A percentile compares a stretch with the other conserved stretches of the same genome.
Evolutionary conservation across 2,329 filamentous ascomycete genomes (phyloP).

Genomic region (Cordyceps pruinosa): DNA sequence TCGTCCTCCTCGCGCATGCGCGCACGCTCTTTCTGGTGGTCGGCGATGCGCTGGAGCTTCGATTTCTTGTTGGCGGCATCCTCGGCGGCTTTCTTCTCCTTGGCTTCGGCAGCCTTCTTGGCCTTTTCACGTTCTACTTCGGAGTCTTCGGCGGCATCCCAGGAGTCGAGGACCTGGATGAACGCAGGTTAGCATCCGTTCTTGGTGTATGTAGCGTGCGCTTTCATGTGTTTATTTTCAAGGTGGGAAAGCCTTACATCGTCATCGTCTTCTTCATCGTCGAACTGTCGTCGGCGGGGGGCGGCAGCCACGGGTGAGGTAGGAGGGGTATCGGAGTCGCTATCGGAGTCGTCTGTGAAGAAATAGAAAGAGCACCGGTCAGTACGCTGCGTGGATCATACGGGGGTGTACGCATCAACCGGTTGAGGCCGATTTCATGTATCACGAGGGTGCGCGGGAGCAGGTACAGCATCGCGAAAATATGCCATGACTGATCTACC

Average conservation of each 20-base stretch:
- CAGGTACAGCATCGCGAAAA: neutral
- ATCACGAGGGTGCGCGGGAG: neutral
- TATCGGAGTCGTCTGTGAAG: conserved; percentile 33
- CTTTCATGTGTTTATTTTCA: neutral
- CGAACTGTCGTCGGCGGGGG: conserved; percentile 58
- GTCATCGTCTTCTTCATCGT: conserved; percentile 81
- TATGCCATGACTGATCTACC: neutral
- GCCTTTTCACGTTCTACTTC: conserved; percentile 95
- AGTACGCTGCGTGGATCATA: conserved; percentile 14
- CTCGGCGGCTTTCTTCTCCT: conserved; percentile 83
- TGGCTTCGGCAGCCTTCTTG: conserved; percentile 75
- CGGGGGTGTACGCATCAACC: neutral
- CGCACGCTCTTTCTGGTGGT: conserved; percentile 59
- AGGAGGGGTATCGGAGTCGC: conserved; percentile 29
- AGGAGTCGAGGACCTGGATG: conserved; percentile 81
- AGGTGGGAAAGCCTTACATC: conserved; percentile 55
- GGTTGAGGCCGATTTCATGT: neutral
- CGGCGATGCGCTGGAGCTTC: conserved; percentile 78
- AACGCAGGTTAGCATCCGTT: conserved; percentile 3
- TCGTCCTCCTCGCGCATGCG: conserved; percentile 45
- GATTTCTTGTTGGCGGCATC: conserved; percentile 87
- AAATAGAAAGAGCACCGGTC: conserved; percentile 15
- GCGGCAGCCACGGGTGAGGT: conserved; percentile 29
- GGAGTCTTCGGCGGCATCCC: conserved; percentile 95
- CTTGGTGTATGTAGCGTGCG: neutral